phyloP scores from a whole-genome alignment of 352 stramenopile genomes.

The Paralagenidium karlingii region DNA sequence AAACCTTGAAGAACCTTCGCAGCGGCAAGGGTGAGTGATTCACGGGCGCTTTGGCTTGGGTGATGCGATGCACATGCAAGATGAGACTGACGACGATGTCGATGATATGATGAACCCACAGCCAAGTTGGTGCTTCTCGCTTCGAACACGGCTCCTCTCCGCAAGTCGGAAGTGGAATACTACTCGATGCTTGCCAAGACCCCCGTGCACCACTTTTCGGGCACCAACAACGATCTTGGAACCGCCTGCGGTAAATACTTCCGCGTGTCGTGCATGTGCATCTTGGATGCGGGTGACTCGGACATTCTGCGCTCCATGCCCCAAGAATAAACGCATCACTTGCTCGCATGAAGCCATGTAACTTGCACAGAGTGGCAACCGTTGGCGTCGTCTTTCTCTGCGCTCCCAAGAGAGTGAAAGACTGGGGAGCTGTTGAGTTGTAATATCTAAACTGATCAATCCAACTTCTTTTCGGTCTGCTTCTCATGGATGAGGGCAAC shows the following conservation, averaged over 20 bases:
- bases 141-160: constrained; percentile 96
- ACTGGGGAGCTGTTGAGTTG: no score
- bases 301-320: constrained; percentile 93
- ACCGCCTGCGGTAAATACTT: constrained; percentile 99
- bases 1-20: constrained; percentile 95
- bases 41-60: constrained; percentile 1
- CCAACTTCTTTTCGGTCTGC: no score
- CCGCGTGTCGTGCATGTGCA: constrained; percentile 92
- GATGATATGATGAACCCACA: constrained; percentile 4
- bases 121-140: constrained; percentile 97
- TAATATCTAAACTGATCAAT: no score
- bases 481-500: no score
- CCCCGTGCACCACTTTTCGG: constrained; percentile 96
- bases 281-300: constrained; percentile 97
- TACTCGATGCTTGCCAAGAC: constrained; percentile 99
- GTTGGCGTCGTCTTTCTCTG: no score
- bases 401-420: no score
- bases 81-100: neutral
- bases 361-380: no score
- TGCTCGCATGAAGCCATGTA: no score
- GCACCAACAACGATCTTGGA: constrained; percentile 97
- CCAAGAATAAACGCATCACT: constrained; percentile 25
- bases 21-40: constrained; percentile 74
- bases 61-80: neutral
- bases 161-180: constrained; percentile 99